Evolutionary conservation across 225 moss, liverwort and hornwort genomes (phyloP), one percentile per base, ranked within the genome.

Genomic region (Physcomitrium patens): DNA sequence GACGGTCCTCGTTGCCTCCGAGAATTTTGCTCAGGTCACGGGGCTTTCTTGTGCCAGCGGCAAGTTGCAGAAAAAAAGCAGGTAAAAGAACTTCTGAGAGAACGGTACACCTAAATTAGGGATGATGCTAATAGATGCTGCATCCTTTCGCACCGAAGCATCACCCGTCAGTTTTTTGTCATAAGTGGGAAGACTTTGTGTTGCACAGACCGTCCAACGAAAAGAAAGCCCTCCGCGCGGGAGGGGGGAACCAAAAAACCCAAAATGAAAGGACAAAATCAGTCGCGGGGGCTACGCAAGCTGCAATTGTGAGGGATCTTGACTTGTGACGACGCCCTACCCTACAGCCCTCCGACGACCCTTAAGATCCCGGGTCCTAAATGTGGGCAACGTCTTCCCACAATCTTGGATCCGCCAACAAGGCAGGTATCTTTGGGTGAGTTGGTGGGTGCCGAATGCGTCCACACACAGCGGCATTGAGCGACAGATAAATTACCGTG

Each of bases 321-420:
- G 53, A 64, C 73, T 73, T 20, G 17, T 16, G 15, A 23, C 17
- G 1, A 17, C 50, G 1, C 5, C 3, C 27, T 71, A n/a, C 59
- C 53, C 31, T 47, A 11, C 17, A 13, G 14, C 12, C 7, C 46
- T 70, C 11, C 48, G 24, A 15, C 1, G 47, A 8, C 10, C 44
- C 20, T 58, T 27, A 12, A 31, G 31, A 31, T 31, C 31, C 31
- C 3, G 18, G 60, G 24, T n/a, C 27, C 12, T 8, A 28, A 12
- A 52, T 58, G 17, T 17, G 3, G 23, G 43, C 23, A 43, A 64
- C 43, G 2, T 64, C 0, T 43, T 53, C 74, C 74, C 53, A 64
- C 43, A 24, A 54, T 3, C 64, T 74, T 74, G 64, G 74, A 24
- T 65, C n/a, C n/a, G n/a, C 44, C 63, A 54, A 24, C 64, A 8